Evolutionary conservation across 148 eudicot species (phyloP).

Genomic region (Gaultheria prostrata): DNA sequence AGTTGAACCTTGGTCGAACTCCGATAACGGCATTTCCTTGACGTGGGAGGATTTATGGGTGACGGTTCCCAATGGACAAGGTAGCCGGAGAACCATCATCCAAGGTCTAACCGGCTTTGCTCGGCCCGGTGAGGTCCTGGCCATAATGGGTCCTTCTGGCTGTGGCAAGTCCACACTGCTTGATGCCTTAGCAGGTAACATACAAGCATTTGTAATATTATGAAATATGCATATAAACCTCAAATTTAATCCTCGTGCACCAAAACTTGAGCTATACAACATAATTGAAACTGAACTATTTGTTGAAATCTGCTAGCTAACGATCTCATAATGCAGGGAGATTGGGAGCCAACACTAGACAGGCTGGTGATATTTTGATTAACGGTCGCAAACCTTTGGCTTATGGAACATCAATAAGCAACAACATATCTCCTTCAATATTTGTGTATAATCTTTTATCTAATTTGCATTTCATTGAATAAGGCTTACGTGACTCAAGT

Average conservation of each 20-base stretch:
- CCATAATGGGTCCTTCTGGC: constrained; percentile 25
- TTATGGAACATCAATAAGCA: constrained; percentile 43
- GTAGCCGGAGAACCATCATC: constrained; percentile 16
- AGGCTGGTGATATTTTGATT: constrained; percentile 33
- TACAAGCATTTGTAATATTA: not conserved
- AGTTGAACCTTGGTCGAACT: not conserved
- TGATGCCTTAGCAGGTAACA: constrained; percentile 20
- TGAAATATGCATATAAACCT: no score
- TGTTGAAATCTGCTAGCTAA: not conserved
- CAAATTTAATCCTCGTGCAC: no score
- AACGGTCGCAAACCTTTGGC: constrained; percentile 40
- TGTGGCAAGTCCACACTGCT: constrained; percentile 23
- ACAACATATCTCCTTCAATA: not conserved
- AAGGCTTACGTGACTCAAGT: constrained; percentile 64
- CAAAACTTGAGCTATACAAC: no score
- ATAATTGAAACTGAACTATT: not conserved
- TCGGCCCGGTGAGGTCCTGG: constrained; percentile 16
- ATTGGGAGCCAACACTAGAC: constrained; percentile 30
- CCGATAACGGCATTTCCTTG: constrained; percentile 10
- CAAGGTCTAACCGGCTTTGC: constrained; percentile 15
- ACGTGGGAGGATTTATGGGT: constrained; percentile 24
- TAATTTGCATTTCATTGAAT: not conserved
- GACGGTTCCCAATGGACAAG: constrained; percentile 13
- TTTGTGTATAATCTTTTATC: not conserved
- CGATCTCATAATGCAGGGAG: not conserved